Conservation (phyloP, 257 asterid genomes). For the Thymus quinquecostatus region DNA sequence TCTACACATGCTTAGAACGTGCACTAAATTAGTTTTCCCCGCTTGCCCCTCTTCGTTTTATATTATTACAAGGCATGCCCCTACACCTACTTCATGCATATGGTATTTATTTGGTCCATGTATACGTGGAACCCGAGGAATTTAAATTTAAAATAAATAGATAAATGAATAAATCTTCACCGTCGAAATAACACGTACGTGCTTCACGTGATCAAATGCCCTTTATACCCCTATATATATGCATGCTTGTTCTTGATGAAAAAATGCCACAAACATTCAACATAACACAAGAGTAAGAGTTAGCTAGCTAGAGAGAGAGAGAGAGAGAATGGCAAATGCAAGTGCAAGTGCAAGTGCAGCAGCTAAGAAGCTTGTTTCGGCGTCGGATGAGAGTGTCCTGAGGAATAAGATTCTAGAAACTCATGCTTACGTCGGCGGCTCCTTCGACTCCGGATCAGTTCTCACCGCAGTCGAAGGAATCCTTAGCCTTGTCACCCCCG, state of each 20-base stretch:
- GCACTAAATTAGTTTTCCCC: too few species aligned
- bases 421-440: slow-evolving; percentile 3
- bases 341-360: neutral
- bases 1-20: too few species aligned
- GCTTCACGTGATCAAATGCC: neutral
- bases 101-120: too few species aligned
- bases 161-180: too few species aligned
- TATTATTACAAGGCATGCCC: too few species aligned
- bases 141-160: too few species aligned
- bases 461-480: neutral
- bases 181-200: too few species aligned
- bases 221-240: neutral
- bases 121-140: too few species aligned
- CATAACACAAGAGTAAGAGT: neutral
- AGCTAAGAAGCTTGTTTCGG: neutral
- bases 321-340: neutral
- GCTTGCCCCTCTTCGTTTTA: too few species aligned
- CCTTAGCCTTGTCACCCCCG: neutral
- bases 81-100: too few species aligned
- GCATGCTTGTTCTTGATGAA: neutral
- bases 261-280: neutral
- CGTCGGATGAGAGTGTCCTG: slow-evolving; percentile 4
- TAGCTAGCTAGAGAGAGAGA: neutral
- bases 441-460: neutral
- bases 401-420: slow-evolving; percentile 13